A percentile compares a stretch with the other conserved stretches of the same genome.
phyloP scores from a whole-genome alignment of 2,329 filamentous ascomycete species.

The Colletotrichum sp. region DNA sequence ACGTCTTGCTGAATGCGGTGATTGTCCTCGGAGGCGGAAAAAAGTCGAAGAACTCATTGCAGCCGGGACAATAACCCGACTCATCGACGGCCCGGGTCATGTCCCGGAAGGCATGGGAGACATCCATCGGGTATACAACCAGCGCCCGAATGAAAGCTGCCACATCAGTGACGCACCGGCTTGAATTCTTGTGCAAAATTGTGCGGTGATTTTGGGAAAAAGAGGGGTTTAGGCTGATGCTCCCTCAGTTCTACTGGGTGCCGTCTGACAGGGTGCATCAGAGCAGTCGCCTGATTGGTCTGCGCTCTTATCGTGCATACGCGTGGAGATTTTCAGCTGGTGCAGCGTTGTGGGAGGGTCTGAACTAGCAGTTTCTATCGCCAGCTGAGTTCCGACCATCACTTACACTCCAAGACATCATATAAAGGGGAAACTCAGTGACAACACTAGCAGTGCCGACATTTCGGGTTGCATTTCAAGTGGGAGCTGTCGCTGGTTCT shows the following conservation, averaged over 20 bases:
- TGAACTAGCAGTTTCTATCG: background rate
- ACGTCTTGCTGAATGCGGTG: background rate
- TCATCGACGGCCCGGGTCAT: background rate
- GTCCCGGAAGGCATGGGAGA: accelerated
- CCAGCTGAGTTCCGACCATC: background rate
- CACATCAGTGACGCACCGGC: background rate
- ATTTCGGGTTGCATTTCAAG: background rate
- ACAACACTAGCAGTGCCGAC: no score
- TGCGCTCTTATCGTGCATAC: background rate
- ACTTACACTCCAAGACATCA: background rate
- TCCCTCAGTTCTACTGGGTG: background rate
- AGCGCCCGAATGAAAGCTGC: background rate
- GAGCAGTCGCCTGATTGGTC: background rate
- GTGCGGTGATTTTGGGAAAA: background rate
- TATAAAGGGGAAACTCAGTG: background rate
- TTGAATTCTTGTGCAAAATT: background rate
- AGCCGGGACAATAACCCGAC: background rate
- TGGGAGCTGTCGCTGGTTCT: background rate
- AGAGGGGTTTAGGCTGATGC: background rate
- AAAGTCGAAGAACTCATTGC: background rate
- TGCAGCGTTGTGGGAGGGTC: background rate
- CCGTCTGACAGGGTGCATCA: background rate
- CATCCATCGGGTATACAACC: background rate
- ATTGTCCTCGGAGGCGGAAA: background rate
- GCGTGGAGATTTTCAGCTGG: background rate